These are phyloP conservation scores for Coemansia sp. DNA, from an alignment of 192 early-diverging fungal genomes.

Conservation along the genomic window DNA sequence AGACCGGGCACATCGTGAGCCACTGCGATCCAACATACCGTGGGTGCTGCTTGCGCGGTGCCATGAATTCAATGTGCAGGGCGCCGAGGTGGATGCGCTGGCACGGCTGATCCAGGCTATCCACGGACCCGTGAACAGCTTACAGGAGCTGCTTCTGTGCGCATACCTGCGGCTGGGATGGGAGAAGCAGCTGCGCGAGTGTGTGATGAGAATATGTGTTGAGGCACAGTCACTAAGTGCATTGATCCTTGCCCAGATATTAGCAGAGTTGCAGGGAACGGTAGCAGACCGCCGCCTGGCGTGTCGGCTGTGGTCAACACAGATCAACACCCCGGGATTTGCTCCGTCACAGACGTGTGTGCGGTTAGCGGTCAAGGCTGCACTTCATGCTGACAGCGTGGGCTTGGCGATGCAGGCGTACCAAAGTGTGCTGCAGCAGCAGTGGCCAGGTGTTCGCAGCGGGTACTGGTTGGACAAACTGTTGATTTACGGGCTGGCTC, in stretches of 20 bases:
- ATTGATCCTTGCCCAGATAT: constrained; percentile 10
- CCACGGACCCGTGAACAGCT: constrained; percentile 11
- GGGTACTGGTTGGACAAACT: constrained; percentile 46
- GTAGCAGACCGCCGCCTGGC: constrained; percentile 29
- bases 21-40: constrained; percentile 31
- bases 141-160: constrained; percentile 25
- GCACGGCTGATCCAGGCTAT: constrained; percentile 15
- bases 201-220: constrained; percentile 14
- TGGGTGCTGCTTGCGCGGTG: constrained; percentile 44
- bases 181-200: constrained; percentile 21
- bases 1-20: constrained; percentile 6
- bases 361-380: constrained; percentile 34
- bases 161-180: constrained; percentile 34
- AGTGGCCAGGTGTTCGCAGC: constrained; percentile 18
- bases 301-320: constrained; percentile 32
- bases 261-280: constrained; percentile 30
- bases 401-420: constrained; percentile 32
- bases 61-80: constrained; percentile 11
- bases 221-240: constrained; percentile 13
- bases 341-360: constrained; percentile 34
- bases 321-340: constrained; percentile 14
- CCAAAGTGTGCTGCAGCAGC: constrained; percentile 18
- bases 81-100: constrained; percentile 18
- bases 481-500: constrained; percentile 48
- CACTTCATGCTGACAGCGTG: constrained; percentile 21